Conservation (phyloP, 225 moss, liverwort and hornwort species). For the Sphagnum tenellum region DNA sequence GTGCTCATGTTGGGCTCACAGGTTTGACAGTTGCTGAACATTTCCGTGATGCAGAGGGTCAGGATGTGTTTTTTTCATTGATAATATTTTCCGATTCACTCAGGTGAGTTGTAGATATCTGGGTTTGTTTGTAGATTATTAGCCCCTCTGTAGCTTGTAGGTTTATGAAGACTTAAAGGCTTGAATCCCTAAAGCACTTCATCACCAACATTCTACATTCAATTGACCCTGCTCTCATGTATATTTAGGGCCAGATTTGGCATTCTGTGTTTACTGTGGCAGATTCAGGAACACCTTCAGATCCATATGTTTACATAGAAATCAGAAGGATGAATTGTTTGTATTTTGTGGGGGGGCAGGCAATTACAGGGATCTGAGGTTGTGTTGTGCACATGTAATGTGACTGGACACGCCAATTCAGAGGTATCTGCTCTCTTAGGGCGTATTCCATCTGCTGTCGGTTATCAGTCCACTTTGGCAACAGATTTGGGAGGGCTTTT, state of each 20-base stretch:
- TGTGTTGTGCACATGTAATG: neutral
- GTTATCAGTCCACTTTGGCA: conserved; percentile 57
- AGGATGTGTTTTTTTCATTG: conserved; percentile 66
- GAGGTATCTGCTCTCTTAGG: conserved; percentile 66
- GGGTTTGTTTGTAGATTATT: neutral
- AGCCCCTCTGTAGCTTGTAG: neutral
- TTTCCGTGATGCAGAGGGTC: conserved; percentile 62
- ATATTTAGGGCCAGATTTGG: too few relatives aligned
- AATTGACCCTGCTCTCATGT: too few relatives aligned
- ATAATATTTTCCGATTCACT: conserved; percentile 65
- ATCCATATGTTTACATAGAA: too few relatives aligned
- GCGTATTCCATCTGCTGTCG: conserved; percentile 66
- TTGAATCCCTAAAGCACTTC: too few relatives aligned
- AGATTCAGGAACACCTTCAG: too few relatives aligned
- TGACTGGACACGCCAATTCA: conserved; percentile 27
- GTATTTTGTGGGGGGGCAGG: too few relatives aligned
- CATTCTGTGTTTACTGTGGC: too few relatives aligned
- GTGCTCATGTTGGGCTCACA: conserved; percentile 56
- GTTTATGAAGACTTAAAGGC: neutral
- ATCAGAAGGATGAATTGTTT: too few relatives aligned
- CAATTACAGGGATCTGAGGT: too few relatives aligned
- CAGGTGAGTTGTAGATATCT: conserved; percentile 20
- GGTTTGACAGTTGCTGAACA: conserved; percentile 60
- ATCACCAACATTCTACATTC: too few relatives aligned
- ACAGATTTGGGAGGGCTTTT: conserved; percentile 58